Base-by-base conservation (phyloP, 2,329 filamentous ascomycete genomes). In the Chrysoporthe cubensis region DNA sequence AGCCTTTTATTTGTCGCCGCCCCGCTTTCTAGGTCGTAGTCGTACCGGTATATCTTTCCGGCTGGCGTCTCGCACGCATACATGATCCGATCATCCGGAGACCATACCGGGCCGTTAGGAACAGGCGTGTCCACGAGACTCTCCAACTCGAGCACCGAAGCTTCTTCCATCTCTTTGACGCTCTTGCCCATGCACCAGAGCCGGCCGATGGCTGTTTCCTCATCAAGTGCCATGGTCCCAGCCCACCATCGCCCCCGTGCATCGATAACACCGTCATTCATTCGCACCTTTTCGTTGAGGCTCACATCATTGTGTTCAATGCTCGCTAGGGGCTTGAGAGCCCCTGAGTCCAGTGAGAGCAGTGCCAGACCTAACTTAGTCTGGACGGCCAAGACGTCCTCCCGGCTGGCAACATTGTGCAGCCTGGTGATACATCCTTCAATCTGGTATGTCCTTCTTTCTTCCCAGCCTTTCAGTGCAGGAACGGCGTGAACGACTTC, bases 231-330 rank as follows among this genome's bases (percentile, higher is more conserved):
- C 72, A 74, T 75, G 5, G 72, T 70, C 13, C 69, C 70, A 14
- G 72, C 72, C 73, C 72, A 75, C 72, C 72, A 73, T 9, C 72
- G 65, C 0, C 72, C 72, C 0, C 65, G 61, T 1, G 68, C 68
- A 13, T 74, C 72, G 46, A 75, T 71, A 21, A 63, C 71, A 0
- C 74, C 71, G 42, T 75, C 73, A 16, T 75, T 73, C 71, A 74
- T 72, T 18, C 73, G 72, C n/a, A 72, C 67, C 42, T 72, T 69
- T 9, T 64, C 54, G 57, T 74, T 66, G 13, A 74, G 66, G 2
- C 44, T 37, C 2, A 59, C 57, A 59, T 71, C 68, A n/a, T 37
- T 46, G 37, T 72, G 70, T 37, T 50, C 18, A 11, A 74, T 56
- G 46, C 50, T 54, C 4, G 69, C 62, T 26, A 75, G 70, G 2